These are phyloP conservation scores for Boeremia exigua DNA, from an alignment of 2,329 filamentous ascomycete species.

Conservation along the genomic window DNA sequence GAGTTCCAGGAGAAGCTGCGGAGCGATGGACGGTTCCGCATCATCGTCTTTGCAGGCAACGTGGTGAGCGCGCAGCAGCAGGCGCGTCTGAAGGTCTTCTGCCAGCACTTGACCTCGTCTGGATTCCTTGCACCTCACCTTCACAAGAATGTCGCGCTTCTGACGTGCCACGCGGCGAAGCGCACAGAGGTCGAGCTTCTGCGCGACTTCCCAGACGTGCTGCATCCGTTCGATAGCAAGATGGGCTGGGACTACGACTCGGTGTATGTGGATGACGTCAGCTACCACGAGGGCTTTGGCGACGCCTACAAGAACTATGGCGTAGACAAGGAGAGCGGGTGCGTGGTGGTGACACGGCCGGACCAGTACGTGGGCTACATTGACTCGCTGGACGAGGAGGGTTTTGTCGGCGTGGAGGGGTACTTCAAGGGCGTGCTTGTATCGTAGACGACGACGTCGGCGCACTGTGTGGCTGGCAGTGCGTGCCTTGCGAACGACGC, in stretches of 20 bases:
- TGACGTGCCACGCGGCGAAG: conserved; percentile 65
- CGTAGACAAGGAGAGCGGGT: conserved; percentile 61
- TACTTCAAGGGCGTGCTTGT: conserved; percentile 43
- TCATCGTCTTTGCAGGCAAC: conserved; percentile 69
- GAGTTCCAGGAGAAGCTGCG: conserved; percentile 64
- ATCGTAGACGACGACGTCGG: neutral
- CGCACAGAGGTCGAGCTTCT: conserved; percentile 54
- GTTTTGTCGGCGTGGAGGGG: conserved; percentile 34
- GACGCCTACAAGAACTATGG: conserved; percentile 64
- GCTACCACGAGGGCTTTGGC: conserved; percentile 52
- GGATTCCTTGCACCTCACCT: conserved; percentile 55
- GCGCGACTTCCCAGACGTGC: conserved; percentile 51
- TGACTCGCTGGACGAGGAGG: conserved; percentile 45
- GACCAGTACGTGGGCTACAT: conserved; percentile 69
- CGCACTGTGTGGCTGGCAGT: too few relatives aligned
- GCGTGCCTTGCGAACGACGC: too few relatives aligned
- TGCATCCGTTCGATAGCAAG: conserved; percentile 52
- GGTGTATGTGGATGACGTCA: conserved; percentile 55
- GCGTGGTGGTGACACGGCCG: conserved; percentile 66
- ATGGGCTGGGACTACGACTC: conserved; percentile 52
- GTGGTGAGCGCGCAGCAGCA: conserved; percentile 55
- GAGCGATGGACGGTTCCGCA: conserved; percentile 64
- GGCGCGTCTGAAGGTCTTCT: conserved; percentile 56
- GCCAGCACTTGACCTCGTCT: conserved; percentile 49
- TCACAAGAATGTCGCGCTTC: conserved; percentile 62